phyloP scores from a whole-genome alignment of 2,329 filamentous ascomycete genomes.

The Amesomyces nigricolor region DNA sequence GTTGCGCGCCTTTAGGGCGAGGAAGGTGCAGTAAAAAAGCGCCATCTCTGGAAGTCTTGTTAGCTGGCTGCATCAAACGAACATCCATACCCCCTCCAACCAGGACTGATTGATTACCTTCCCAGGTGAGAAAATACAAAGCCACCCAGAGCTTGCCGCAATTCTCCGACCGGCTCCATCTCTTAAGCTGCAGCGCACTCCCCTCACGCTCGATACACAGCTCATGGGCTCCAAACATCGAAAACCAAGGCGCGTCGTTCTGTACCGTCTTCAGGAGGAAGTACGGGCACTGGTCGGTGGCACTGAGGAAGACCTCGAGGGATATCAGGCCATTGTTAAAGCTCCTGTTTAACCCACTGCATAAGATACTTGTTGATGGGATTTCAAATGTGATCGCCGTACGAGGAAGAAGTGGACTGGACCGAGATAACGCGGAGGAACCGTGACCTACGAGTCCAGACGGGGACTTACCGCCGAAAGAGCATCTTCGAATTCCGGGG shows the following conservation, averaged over 20 bases:
- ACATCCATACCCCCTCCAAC: background rate
- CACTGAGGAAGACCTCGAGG: slow-evolving; percentile 47
- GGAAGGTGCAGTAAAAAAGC: slow-evolving; percentile 53
- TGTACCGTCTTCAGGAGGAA: slow-evolving; percentile 43
- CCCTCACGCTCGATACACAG: slow-evolving; percentile 47
- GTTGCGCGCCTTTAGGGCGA: slow-evolving; percentile 50
- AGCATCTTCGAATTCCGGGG: slow-evolving; percentile 46
- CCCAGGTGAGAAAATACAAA: slow-evolving; percentile 55
- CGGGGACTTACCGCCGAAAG: slow-evolving; percentile 45
- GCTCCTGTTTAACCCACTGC: slow-evolving; percentile 32
- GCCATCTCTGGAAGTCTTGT: slow-evolving; percentile 45
- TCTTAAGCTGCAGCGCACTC: slow-evolving; percentile 44
- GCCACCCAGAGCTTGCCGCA: slow-evolving; percentile 48
- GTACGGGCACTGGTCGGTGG: slow-evolving; percentile 40
- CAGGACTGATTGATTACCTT: slow-evolving; percentile 41
- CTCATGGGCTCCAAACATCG: slow-evolving; percentile 48
- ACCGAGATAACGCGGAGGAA: background rate
- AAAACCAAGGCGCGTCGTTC: slow-evolving; percentile 38
- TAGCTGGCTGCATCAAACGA: slow-evolving; percentile 4
- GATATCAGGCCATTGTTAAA: slow-evolving; percentile 53
- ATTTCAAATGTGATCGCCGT: background rate
- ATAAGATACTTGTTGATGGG: background rate
- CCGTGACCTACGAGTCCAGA: background rate
- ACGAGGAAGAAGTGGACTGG: background rate
- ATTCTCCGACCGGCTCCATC: slow-evolving; percentile 43